A percentile compares a stretch with the other conserved stretches of the same genome.
phyloP scores from a whole-genome alignment of 495 filamentous ascomycete genomes.

The Lindgomyces ingoldianus region DNA sequence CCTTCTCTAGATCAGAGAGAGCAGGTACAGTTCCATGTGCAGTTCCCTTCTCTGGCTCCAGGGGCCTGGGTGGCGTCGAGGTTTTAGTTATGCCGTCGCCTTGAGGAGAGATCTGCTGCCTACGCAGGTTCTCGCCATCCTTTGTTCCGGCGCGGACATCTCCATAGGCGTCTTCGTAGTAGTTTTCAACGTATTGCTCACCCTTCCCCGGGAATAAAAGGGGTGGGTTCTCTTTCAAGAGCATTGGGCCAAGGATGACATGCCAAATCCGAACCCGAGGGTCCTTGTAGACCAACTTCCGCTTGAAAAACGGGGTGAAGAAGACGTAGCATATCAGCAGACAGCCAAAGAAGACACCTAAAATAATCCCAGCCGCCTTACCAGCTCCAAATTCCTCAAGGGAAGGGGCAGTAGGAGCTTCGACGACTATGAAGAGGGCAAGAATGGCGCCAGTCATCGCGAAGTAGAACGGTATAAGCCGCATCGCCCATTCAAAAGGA shows the following conservation, averaged over 20 bases:
- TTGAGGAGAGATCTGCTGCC: background rate
- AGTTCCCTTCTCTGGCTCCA: background rate
- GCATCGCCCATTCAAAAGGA: slow-evolving; percentile 49
- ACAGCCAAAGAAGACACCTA: slow-evolving; percentile 59
- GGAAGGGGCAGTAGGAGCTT: slow-evolving; percentile 50
- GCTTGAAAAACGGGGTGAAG: slow-evolving; percentile 65
- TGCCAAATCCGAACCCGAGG: slow-evolving; percentile 60
- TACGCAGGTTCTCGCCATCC: slow-evolving; percentile 16
- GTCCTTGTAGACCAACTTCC: slow-evolving; percentile 58
- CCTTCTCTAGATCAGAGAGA: slow-evolving; percentile 11
- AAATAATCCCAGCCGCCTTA: slow-evolving; percentile 57
- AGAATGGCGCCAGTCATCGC: slow-evolving; percentile 61
- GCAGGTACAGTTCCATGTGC: background rate
- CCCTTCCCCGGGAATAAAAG: slow-evolving; percentile 36
- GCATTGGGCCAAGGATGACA: slow-evolving; percentile 57
- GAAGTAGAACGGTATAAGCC: slow-evolving; percentile 63
- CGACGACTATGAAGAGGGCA: slow-evolving; percentile 65
- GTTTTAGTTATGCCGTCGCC: background rate
- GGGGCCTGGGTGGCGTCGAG: background rate
- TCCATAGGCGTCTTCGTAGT: slow-evolving; percentile 49
- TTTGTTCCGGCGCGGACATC: slow-evolving; percentile 32
- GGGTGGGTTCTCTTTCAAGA: slow-evolving; percentile 43
- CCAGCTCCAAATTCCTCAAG: slow-evolving; percentile 54
- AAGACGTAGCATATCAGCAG: slow-evolving; percentile 56
- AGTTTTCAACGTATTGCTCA: slow-evolving; percentile 52